Conservation (phyloP, 495 filamentous ascomycete genomes). For the Podospora comata region DNA sequence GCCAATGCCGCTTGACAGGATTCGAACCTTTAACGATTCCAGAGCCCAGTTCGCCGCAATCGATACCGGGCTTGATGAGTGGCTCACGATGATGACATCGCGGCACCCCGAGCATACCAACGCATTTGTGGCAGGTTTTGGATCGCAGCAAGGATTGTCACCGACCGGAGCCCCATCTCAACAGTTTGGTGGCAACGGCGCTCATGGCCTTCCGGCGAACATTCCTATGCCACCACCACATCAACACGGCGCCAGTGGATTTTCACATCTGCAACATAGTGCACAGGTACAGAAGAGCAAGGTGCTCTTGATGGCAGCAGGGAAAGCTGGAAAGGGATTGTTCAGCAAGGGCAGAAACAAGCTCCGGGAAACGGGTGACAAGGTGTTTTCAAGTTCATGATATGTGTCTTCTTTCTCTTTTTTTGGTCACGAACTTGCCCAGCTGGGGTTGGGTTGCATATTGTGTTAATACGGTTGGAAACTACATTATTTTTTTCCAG, state of each 20-base stretch:
- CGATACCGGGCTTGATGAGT: slow-evolving; percentile 71
- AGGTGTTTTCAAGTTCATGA: slow-evolving; percentile 62
- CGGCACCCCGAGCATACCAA: slow-evolving; percentile 38
- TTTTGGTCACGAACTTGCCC: neutral
- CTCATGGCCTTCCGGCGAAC: slow-evolving; percentile 24
- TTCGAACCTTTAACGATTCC: slow-evolving; percentile 65
- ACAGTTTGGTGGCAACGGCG: slow-evolving; percentile 12
- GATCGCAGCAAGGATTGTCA: slow-evolving; percentile 17
- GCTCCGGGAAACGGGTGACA: slow-evolving; percentile 67
- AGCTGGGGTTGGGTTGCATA: neutral
- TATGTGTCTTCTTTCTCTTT: slow-evolving; percentile 6
- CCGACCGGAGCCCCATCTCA: slow-evolving; percentile 40
- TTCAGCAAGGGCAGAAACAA: slow-evolving; percentile 84
- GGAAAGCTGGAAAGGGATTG: slow-evolving; percentile 79
- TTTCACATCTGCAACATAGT: slow-evolving; percentile 34
- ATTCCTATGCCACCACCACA: slow-evolving; percentile 30
- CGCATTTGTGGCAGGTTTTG: slow-evolving; percentile 34
- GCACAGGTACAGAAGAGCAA: slow-evolving; percentile 70
- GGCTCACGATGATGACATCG: slow-evolving; percentile 55
- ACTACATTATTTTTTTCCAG: neutral
- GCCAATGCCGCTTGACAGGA: slow-evolving; percentile 58
- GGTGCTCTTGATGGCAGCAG: slow-evolving; percentile 77
- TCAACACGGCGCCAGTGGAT: slow-evolving; percentile 28
- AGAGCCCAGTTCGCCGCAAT: slow-evolving; percentile 65
- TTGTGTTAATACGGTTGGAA: neutral